Conservation (phyloP, 768 basidiomycete species). For the Serpula lacrymans region DNA sequence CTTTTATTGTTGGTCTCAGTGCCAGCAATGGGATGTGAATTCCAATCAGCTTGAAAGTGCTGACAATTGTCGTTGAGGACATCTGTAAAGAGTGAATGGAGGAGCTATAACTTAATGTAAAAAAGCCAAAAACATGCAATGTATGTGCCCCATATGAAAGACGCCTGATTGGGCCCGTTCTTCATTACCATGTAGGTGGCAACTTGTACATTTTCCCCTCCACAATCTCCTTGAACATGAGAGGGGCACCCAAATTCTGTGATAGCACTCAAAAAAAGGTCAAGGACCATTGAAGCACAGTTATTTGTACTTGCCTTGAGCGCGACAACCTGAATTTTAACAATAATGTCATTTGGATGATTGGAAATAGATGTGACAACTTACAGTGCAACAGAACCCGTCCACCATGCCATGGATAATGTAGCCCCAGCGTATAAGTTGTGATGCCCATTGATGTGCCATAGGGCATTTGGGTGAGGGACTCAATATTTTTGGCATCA, state of each 20-base stretch:
- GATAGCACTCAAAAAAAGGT: constrained; percentile 8
- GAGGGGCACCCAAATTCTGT: constrained; percentile 26
- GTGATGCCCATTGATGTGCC: constrained; percentile 28
- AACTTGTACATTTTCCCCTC: constrained; percentile 34
- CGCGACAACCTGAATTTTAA: constrained; percentile 19
- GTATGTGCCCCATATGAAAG: constrained; percentile 38
- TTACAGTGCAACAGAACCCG: constrained; percentile 22
- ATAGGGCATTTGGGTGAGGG: constrained; percentile 11
- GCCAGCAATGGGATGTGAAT: constrained; percentile 4
- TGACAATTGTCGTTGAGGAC: constrained; percentile 1
- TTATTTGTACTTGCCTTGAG: constrained; percentile 38
- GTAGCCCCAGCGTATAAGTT: constrained; percentile 25
- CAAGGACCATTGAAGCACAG: constrained; percentile 31
- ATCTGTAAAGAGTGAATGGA: constrained; percentile 6
- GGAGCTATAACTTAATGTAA: constrained; percentile 4
- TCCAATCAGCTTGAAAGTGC: background rate
- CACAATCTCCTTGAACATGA: constrained; percentile 35
- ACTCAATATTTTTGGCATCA: constrained; percentile 11
- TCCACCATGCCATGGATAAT: constrained; percentile 26
- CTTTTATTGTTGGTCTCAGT: constrained; percentile 8
- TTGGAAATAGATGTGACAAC: background rate
- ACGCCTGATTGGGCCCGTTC: constrained; percentile 17
- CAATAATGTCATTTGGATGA: background rate
- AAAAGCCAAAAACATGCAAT: background rate
- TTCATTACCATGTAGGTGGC: constrained; percentile 18